Base-by-base conservation (phyloP, 768 basidiomycete species). In the Tremella fuciformis region DNA sequence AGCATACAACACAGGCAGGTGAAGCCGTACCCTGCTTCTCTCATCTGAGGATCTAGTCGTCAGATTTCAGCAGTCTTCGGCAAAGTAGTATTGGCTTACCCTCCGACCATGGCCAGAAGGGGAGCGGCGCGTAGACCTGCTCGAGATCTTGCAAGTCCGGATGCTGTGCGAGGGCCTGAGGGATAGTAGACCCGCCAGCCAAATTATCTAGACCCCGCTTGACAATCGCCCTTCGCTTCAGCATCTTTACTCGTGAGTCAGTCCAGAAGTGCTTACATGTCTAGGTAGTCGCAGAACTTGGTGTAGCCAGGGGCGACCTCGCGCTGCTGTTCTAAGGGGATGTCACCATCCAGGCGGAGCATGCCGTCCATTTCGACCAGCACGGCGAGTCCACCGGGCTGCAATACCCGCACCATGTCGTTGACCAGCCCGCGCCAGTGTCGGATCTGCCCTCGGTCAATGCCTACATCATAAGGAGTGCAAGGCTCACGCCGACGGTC, bases 91-190 rank as follows among this genome's bases (percentile, higher is more conserved):
- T 21, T 9, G 18, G 47, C 54, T 46, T 26, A 62, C 55, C 60
- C 13, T 52, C 29, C 8, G 62, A 63, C 62, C 62, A 59, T 16
- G 26, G 52, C 57, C 62, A 59, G 16, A 63, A 50, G 26, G 58
- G 62, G 2, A 59, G n/a, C 26, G 34, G 41, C n/a, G 41, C 50
- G 29, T 57, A 39, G 4, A 53, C 29, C 38, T 53, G 55, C 9
- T 15, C 18, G 11, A 62, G 34, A 49, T 50, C 51, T 24, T 44
- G 40, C 13, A 58, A 26, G 41, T 57, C 41, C 4, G 47, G 49
- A 29, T 51, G 48, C 13, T 29, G 26, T 25, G 15, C 19, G 50
- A 62, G 57, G 8, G 53, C 16, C 42, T 18, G 4, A 3, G 55
- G 16, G 7, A 62, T 53, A 13, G 49, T 52, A 24, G 15, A 29